A percentile compares a stretch with the other conserved stretches of the same genome.
phyloP scores from a whole-genome alignment of 768 basidiomycete genomes.

The Calocera viscosa region DNA sequence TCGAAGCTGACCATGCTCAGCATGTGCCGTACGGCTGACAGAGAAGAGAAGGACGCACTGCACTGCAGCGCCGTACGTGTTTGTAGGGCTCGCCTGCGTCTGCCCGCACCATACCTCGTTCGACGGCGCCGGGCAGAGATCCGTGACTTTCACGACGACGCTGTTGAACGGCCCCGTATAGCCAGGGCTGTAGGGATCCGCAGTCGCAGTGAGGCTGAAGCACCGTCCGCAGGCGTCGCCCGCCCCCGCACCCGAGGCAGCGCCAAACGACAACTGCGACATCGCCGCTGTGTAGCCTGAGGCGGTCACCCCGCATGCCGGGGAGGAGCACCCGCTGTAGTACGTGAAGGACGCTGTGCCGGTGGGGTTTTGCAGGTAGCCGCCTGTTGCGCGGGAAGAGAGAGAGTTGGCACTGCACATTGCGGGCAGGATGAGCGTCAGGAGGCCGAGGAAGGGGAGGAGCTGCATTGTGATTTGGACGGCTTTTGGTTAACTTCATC shows the following conservation, averaged over 20 bases:
- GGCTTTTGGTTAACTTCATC: not conserved
- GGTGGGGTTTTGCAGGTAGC: constrained; percentile 42
- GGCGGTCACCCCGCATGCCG: constrained; percentile 44
- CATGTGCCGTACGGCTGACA: not conserved
- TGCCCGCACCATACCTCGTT: constrained; percentile 48
- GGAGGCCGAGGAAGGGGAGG: not conserved
- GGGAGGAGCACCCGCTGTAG: constrained; percentile 40
- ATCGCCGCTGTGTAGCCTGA: constrained; percentile 45
- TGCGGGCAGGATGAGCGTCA: not conserved
- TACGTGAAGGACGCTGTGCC: constrained; percentile 46
- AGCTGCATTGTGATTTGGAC: not conserved
- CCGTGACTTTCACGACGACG: constrained; percentile 42
- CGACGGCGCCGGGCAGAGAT: constrained; percentile 36
- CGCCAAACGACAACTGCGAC: constrained; percentile 45
- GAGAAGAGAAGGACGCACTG: constrained; percentile 32
- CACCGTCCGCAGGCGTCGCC: constrained; percentile 54
- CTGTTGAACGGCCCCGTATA: constrained; percentile 41
- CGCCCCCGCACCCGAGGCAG: constrained; percentile 37
- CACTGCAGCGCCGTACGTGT: constrained; percentile 35
- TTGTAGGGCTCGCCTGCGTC: constrained; percentile 31
- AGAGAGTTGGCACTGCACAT: not conserved
- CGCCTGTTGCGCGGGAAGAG: constrained; percentile 31
- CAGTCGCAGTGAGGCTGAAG: constrained; percentile 39
- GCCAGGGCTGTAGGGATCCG: constrained; percentile 41
- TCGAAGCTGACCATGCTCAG: constrained; percentile 37